A percentile compares a stretch with the other conserved stretches of the same genome.
Conservation (phyloP, 164 flowering plant species). For the Sextonia rubra region DNA sequence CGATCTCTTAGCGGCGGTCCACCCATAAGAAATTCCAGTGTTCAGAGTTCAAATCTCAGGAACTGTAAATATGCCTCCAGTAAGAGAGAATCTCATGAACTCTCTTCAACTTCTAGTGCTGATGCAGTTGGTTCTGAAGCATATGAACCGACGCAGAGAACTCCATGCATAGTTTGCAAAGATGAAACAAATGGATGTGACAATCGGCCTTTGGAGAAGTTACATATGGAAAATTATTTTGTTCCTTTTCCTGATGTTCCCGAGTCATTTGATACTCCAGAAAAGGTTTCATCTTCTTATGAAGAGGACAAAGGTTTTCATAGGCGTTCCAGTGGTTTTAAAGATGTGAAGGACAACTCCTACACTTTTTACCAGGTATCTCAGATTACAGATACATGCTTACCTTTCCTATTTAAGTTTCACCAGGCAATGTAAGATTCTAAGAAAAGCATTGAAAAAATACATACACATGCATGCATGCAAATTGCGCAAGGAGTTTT, state of each 20-base stretch:
- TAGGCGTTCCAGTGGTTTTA: constrained; percentile 19
- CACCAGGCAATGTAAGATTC: not conserved
- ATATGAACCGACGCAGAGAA: constrained; percentile 12
- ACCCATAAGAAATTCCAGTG: constrained; percentile 7
- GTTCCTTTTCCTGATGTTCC: constrained; percentile 22
- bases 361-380: constrained; percentile 92
- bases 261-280: constrained; percentile 31
- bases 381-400: not conserved
- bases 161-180: constrained; percentile 11
- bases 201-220: constrained; percentile 14
- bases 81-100: constrained; percentile 18
- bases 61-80: constrained; percentile 14
- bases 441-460: not conserved
- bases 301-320: constrained; percentile 35
- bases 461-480: not conserved
- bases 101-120: not conserved
- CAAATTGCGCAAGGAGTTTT: not conserved
- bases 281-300: constrained; percentile 26
- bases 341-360: constrained; percentile 41
- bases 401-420: not conserved
- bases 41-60: constrained; percentile 11
- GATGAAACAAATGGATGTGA: constrained; percentile 14
- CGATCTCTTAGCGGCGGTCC: constrained; percentile 19
- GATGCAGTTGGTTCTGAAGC: constrained; percentile 11
- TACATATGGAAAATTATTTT: constrained; percentile 19